Conservation (phyloP, 78 protist species). For the Diacronema lutheri region DNA sequence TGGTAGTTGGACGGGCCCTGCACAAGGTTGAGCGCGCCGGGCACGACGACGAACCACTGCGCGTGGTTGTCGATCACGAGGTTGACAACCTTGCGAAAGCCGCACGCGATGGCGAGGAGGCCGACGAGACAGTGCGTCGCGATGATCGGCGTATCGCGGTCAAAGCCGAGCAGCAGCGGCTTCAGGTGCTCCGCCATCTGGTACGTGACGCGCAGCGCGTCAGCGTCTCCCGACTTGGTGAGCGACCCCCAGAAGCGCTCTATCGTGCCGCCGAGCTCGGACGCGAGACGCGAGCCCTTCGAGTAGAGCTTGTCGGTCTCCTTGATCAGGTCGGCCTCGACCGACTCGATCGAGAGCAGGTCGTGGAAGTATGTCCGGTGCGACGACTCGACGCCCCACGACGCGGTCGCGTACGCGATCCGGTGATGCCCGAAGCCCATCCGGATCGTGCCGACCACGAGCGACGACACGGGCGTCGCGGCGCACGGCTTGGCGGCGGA, state of each 20-base stretch:
- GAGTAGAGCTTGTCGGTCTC: constrained; percentile 15
- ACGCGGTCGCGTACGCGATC: constrained; percentile 24
- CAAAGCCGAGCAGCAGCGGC: neutral
- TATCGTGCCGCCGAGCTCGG: constrained; percentile 9
- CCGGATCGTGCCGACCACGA: constrained; percentile 25
- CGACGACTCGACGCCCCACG: neutral
- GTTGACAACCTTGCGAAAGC: constrained; percentile 5
- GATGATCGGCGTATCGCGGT: constrained; percentile 21
- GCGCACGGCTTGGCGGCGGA: no score
- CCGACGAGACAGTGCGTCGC: constrained; percentile 34
- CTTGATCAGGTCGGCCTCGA: neutral
- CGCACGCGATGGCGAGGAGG: constrained; percentile 1
- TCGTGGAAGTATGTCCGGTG: constrained; percentile 3
- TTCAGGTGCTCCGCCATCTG: constrained; percentile 15
- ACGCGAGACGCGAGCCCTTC: constrained; percentile 15
- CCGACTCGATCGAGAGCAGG: neutral
- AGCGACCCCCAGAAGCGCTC: constrained; percentile 23
- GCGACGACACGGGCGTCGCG: no score
- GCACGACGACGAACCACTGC: constrained; percentile 35
- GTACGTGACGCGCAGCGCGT: neutral
- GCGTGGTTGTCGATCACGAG: constrained; percentile 39
- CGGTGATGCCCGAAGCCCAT: constrained; percentile 43
- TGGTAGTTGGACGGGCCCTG: constrained; percentile 36
- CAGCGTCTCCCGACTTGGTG: constrained; percentile 21
- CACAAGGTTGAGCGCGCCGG: neutral